These are phyloP conservation scores for Phyllostachys edulis DNA, from an alignment of 176 grass and related monocot genomes.

Conservation along the genomic window DNA sequence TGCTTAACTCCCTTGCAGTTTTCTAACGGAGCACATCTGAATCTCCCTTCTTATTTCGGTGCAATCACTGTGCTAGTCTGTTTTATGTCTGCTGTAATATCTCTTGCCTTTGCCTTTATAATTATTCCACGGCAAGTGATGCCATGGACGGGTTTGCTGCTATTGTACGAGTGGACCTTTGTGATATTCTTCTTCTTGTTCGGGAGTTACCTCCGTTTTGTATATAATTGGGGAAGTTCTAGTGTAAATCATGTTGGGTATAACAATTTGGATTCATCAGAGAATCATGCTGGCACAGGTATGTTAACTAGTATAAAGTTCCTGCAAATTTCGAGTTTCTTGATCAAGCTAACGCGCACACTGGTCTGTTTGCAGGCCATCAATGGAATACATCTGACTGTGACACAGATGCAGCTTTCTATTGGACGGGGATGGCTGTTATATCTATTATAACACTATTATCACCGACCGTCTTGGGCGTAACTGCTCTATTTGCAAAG, in stretches of 20 bases:
- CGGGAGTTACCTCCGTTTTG: constrained; percentile 62
- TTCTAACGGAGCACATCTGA: constrained; percentile 44
- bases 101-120: constrained; percentile 64
- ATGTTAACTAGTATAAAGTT: constrained; percentile 27
- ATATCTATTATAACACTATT: constrained; percentile 48
- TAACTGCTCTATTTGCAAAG: constrained; percentile 91
- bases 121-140: constrained; percentile 81
- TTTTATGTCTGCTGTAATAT: constrained; percentile 48
- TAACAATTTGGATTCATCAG: constrained; percentile 39
- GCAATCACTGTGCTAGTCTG: constrained; percentile 53
- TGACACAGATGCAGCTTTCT: constrained; percentile 53
- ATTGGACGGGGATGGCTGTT: constrained; percentile 68
- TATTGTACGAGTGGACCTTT: constrained; percentile 82
- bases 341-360: background rate
- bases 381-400: constrained; percentile 59
- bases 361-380: constrained; percentile 49
- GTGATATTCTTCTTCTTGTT: constrained; percentile 66
- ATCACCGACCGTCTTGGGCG: constrained; percentile 58
- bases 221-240: constrained; percentile 65
- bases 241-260: constrained; percentile 49
- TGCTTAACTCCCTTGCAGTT: constrained; percentile 44
- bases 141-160: constrained; percentile 85
- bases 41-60: constrained; percentile 70
- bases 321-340: background rate
- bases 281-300: constrained; percentile 72